Evolutionary conservation across 140 eudicot genomes (phyloP).

Genomic region (Erigeron philadelphicus): DNA sequence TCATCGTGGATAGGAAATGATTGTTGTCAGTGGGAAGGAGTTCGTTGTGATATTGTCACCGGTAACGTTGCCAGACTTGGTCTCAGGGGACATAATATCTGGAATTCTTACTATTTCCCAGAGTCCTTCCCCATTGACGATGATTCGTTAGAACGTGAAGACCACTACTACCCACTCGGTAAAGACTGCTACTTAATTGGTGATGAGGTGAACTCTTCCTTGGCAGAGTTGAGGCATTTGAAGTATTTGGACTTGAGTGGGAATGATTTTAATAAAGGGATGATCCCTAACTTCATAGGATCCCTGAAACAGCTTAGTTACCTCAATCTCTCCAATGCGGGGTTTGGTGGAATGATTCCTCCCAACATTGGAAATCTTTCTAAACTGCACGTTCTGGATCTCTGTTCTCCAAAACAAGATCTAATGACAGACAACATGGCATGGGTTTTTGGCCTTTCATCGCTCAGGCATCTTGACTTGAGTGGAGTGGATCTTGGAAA

Average conservation of each 20-base stretch:
- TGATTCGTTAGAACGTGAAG: too few relatives aligned
- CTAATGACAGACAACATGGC: background rate
- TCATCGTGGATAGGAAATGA: constrained; percentile 14
- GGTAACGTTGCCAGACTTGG: constrained; percentile 15
- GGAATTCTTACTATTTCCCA: too few relatives aligned
- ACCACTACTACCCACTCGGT: too few relatives aligned
- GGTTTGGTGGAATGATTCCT: background rate
- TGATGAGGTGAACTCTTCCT: background rate
- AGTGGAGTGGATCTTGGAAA: background rate
- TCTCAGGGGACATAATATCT: background rate
- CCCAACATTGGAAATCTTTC: background rate
- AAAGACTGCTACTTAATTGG: too few relatives aligned
- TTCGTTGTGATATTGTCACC: constrained; percentile 12
- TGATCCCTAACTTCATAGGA: constrained; percentile 10
- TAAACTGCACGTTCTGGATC: background rate
- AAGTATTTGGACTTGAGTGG: constrained; percentile 7
- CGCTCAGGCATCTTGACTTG: constrained; percentile 16
- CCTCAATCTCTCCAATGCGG: constrained; percentile 1
- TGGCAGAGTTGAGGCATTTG: background rate
- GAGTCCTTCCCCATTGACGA: too few relatives aligned
- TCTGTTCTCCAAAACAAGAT: background rate
- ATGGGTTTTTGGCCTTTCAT: constrained; percentile 13
- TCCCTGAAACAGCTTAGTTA: background rate
- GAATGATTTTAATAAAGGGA: background rate
- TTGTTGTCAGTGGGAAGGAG: constrained; percentile 20